Base-by-base conservation (phyloP, 2,329 filamentous ascomycete species). In the Microdochium bolleyi region DNA sequence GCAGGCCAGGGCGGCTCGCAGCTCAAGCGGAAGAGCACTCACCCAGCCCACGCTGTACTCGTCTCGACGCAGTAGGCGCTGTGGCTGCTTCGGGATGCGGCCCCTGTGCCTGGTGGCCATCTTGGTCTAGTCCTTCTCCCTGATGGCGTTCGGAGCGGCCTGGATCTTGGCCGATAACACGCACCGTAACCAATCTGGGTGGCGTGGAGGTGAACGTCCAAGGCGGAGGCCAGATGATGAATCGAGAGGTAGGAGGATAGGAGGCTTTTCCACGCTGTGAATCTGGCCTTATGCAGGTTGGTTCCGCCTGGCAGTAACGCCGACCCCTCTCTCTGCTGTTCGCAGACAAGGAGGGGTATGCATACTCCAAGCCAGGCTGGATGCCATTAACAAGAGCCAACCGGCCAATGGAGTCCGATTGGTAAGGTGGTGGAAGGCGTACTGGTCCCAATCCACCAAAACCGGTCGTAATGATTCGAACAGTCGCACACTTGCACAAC, bases 21-120 rank as follows among this genome's bases (percentile, higher is more conserved):
- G 60, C 54, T 70, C 67, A 32, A 62, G 49, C 1, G 58, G 58
- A 7, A 70, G 57, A 2, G 64, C 65, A 52, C 65, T 64, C 8
- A 70, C 54, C 66, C 66, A 70, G 46, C 60, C 64, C 8, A 68
- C 57, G 2, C 58, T 63, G 48, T 67, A 70, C 13, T 56, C 30
- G 30, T 34, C 30, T 34, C 30, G 8, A 8, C 30, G 30, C 30
- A 14, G 30, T 14, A 34, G 14, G 30, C 30, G 30, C 30, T 34
- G 8, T 34, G 30, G 30, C 30, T 34, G 30, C 30, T 8, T 34
- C 14, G 30, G 30, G 14, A 8, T 8, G 30, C 30, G 14, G 14
- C 30, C 30, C 14, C 30, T 34, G 30, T 8, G 30, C 14, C 30
- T 14, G 14, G 30, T 34, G 8, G 30, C 30, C 30, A 34, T 34